These are phyloP conservation scores for Suillus subalutaceus DNA, from an alignment of 768 basidiomycete genomes.

Conservation along the genomic window DNA sequence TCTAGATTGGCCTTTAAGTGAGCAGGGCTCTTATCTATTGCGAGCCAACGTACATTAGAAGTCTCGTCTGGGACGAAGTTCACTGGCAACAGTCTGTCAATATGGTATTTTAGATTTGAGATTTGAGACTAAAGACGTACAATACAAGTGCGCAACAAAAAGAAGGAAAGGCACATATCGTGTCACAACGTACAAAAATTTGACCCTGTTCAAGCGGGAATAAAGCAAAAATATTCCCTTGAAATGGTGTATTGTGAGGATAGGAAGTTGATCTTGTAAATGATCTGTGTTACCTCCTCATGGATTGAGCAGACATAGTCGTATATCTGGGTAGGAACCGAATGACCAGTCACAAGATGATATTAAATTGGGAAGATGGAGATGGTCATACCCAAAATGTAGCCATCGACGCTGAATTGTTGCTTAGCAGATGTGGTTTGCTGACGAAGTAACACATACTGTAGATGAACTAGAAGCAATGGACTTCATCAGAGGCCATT, in stretches of 20 bases:
- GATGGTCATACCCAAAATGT: slow-evolving; percentile 9
- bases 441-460: background rate
- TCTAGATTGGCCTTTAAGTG: background rate
- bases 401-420: slow-evolving; percentile 6
- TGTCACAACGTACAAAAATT: slow-evolving; percentile 7
- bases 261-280: background rate
- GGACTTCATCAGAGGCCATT: background rate
- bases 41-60: background rate
- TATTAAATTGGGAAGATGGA: background rate
- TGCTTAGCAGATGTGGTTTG: background rate
- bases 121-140: background rate
- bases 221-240: slow-evolving; percentile 7
- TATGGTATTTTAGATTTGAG: background rate
- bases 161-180: slow-evolving; percentile 12
- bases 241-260: background rate
- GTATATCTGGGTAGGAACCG: background rate
- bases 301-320: slow-evolving; percentile 4
- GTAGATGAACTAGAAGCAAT: background rate
- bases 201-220: slow-evolving; percentile 2
- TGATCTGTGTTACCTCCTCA: background rate
- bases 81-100: background rate
- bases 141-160: slow-evolving; percentile 5
- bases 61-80: background rate
- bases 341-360: background rate
- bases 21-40: background rate